A percentile compares a stretch with the other conserved stretches of the same genome.
Conservation (phyloP, 768 basidiomycete species). For the Dictyophora rubrovolvata region DNA sequence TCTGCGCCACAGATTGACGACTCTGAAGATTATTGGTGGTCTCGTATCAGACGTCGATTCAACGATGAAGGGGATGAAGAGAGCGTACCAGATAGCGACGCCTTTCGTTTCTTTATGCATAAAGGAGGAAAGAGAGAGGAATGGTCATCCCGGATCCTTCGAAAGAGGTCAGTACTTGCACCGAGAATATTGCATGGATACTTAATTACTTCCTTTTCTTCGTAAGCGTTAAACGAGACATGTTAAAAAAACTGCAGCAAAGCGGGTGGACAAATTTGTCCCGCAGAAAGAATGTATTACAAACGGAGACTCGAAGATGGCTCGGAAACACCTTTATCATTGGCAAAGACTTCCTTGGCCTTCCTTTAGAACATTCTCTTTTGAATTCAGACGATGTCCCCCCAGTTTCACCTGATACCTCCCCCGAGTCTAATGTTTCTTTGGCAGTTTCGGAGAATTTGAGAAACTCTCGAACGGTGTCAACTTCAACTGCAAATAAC, state of each 20-base stretch:
- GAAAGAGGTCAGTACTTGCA: constrained; percentile 56
- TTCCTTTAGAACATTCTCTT: not conserved
- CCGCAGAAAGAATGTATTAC: constrained; percentile 19
- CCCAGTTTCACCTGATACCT: not conserved
- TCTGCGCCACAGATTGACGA: constrained; percentile 33
- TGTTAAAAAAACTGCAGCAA: constrained; percentile 4
- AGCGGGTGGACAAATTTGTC: constrained; percentile 28
- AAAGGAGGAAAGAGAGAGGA: constrained; percentile 56
- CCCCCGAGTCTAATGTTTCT: not conserved
- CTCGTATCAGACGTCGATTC: not conserved
- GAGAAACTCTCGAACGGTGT: not conserved
- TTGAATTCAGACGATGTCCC: not conserved
- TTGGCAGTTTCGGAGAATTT: not conserved
- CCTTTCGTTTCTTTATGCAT: constrained; percentile 51
- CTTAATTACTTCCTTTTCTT: not conserved
- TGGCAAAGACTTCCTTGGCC: constrained; percentile 54
- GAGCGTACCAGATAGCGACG: constrained; percentile 44
- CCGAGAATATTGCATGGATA: not conserved
- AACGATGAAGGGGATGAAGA: constrained; percentile 28
- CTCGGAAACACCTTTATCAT: constrained; percentile 70
- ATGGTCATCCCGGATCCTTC: constrained; percentile 55
- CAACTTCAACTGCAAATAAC: not conserved
- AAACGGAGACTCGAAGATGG: constrained; percentile 34
- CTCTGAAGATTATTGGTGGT: constrained; percentile 1
- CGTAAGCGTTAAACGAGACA: constrained; percentile 3